phyloP scores from a whole-genome alignment of 2,329 filamentous ascomycete species.

The Aciculosporium take region DNA sequence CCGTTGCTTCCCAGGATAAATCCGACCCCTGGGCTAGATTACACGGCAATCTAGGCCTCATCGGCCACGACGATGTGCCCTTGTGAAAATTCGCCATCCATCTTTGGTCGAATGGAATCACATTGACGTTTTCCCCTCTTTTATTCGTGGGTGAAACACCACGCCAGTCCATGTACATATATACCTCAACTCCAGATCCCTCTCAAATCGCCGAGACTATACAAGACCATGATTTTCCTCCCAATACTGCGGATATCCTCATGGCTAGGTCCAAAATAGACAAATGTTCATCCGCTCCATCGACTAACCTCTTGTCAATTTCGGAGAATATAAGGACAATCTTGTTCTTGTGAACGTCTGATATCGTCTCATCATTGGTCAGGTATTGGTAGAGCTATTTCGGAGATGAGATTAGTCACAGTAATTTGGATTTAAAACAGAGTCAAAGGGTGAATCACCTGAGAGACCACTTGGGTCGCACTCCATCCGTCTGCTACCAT shows the following conservation, averaged over 20 bases:
- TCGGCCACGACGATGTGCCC: conserved; percentile 23
- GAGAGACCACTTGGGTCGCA: conserved; percentile 70
- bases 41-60: conserved; percentile 39
- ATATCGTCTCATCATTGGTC: conserved; percentile 70
- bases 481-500: conserved; percentile 97
- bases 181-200: background rate
- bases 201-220: background rate
- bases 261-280: conserved; percentile 76
- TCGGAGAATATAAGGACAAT: conserved; percentile 86
- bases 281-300: conserved; percentile 90
- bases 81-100: background rate
- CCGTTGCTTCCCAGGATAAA: conserved; percentile 4
- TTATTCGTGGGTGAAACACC: background rate
- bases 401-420: conserved; percentile 6
- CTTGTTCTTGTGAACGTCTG: conserved; percentile 76
- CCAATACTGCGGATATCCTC: conserved; percentile 62
- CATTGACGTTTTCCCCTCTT: background rate
- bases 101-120: conserved; percentile 1
- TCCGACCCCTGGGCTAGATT: conserved; percentile 35
- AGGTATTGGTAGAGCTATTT: conserved; percentile 66
- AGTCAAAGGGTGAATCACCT: conserved; percentile 36
- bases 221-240: conserved; percentile 20
- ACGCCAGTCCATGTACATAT: background rate
- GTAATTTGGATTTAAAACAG: background rate
- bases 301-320: conserved; percentile 82